Base-by-base conservation (phyloP, 352 stramenopile genomes). In the Chrysophaeum taylorii region DNA sequence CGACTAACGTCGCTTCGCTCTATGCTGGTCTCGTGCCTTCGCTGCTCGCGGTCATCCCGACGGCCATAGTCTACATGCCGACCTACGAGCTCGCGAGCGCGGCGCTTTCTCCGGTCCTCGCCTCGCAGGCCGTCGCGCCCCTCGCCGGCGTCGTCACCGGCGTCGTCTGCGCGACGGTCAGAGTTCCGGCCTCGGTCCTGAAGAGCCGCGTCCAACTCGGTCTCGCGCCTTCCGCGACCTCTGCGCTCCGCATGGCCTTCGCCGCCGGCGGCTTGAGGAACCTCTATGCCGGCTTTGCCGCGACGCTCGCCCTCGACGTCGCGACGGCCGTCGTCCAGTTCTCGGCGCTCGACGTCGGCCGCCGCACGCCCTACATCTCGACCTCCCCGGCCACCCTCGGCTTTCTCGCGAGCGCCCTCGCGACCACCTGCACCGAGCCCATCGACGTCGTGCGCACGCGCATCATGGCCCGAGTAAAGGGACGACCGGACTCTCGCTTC, bases 381-480 rank as follows among this genome's bases (percentile, higher is more conserved):
- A 35, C 1, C 18, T 57, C 45, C 7, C 31, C 41, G 33, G 57
- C 57, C 12, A 36, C 35, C 14, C 31, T 66, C 12, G 57, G 57
- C 31, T 66, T 43, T 36, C 2, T 66, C 33, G 57, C 57, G 12
- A 14, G 33, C 5, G 27, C 31, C 5, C 57, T 66, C 33, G 31
- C 57, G 15, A 45, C 57, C 33, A n/a, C 35, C 14, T 15, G 4
- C 16, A 66, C 57, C 12, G 57, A 66, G 57, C 57, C 57, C 57
- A 45, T 66, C 57, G 57, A 66, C 57, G 57, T 66, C 57, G 57
- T 66, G 18, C 57, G 57, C 33, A 66, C 57, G 35, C 57, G 57
- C 33, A 16, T 66, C 33, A 66, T 66, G 57, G 57, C 57, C 5
- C 14, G 12, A n/a, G 9, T 66, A 9, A 27, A 35, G 33, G 33